Conservation (phyloP, 1,284 basidiomycete genomes). For the Leucoagaricus sp. region DNA sequence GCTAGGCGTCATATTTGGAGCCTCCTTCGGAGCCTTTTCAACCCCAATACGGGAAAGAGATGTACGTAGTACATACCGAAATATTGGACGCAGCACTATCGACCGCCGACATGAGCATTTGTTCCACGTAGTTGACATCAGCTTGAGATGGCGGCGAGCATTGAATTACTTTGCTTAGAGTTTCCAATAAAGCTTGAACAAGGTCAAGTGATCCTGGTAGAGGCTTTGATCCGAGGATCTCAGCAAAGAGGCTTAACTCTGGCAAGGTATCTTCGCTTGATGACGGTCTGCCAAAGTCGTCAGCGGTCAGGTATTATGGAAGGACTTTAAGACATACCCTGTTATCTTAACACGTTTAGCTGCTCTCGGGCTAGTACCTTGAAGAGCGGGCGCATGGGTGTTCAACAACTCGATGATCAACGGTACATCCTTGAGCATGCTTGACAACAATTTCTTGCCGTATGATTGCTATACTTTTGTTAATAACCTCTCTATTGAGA, state of each 20-base stretch:
- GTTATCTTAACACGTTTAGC: constrained; percentile 64
- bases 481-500: background rate
- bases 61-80: constrained; percentile 38
- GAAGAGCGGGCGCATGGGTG: constrained; percentile 46
- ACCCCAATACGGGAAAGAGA: background rate
- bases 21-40: constrained; percentile 33
- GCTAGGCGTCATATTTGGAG: constrained; percentile 48
- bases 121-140: constrained; percentile 83
- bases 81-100: constrained; percentile 71
- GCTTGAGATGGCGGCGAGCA: constrained; percentile 46
- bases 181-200: constrained; percentile 74
- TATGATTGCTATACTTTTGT: constrained; percentile 53
- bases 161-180: constrained; percentile 69
- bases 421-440: constrained; percentile 47
- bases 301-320: constrained; percentile 7
- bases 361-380: constrained; percentile 46
- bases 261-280: constrained; percentile 41
- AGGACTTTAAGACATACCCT: constrained; percentile 43
- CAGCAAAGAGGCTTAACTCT: constrained; percentile 63
- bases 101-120: constrained; percentile 82
- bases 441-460: constrained; percentile 53
- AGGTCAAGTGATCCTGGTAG: constrained; percentile 74
- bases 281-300: background rate
- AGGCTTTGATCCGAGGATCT: constrained; percentile 65
- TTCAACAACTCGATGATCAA: constrained; percentile 65